Evolutionary conservation across 148 eudicot genomes (phyloP).

Genomic region (Rhododendron kiyosumense): DNA sequence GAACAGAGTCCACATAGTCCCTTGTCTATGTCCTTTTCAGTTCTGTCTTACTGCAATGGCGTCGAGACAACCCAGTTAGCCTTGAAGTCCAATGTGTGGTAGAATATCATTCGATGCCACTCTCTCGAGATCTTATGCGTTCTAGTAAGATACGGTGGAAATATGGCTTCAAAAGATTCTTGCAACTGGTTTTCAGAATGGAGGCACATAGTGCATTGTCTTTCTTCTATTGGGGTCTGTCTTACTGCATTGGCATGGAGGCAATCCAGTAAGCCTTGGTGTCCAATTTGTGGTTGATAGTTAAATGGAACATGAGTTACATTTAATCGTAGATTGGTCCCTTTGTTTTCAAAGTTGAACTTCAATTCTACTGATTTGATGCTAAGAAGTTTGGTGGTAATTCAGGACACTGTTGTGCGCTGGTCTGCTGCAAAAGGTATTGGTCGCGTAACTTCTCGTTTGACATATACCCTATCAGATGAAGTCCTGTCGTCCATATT

Average conservation of each 20-base stretch:
- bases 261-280: not conserved
- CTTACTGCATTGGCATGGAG: not conserved
- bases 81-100: not conserved
- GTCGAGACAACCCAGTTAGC: not conserved
- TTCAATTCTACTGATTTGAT: slow-evolving; percentile 9
- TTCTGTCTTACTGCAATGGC: not conserved
- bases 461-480: slow-evolving; percentile 75
- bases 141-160: not conserved
- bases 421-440: slow-evolving; percentile 99
- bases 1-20: not conserved
- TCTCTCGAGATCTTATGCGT: not conserved
- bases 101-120: not conserved
- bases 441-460: slow-evolving; percentile 82
- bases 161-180: not conserved
- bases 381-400: slow-evolving; percentile 4
- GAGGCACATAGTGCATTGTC: not conserved
- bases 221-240: not conserved
- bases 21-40: not conserved
- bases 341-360: not conserved
- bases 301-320: not conserved
- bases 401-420: slow-evolving; percentile 96
- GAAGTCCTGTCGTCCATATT: slow-evolving; percentile 88
- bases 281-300: not conserved
- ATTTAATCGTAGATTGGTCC: not conserved
- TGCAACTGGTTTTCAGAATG: not conserved